phyloP scores from a whole-genome alignment of 1,284 basidiomycete species.

The Ceratobasidium sp. region DNA sequence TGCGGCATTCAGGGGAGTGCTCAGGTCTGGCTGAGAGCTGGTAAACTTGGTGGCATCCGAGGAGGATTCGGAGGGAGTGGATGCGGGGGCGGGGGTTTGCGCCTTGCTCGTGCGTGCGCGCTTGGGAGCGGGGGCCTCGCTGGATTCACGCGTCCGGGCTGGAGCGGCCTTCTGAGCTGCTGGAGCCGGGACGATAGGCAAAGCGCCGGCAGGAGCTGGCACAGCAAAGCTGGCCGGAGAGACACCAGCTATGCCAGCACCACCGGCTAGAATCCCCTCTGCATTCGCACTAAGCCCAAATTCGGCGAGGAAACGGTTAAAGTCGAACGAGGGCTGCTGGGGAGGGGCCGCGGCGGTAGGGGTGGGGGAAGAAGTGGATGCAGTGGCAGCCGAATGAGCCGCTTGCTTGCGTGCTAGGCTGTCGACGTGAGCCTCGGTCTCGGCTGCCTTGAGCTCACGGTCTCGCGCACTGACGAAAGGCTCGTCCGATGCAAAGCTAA shows the following conservation, averaged over 20 bases:
- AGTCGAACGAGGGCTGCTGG: conserved; percentile 35
- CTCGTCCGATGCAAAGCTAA: conserved; percentile 81
- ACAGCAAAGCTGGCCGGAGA: conserved; percentile 10
- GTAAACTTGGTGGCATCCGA: conserved; percentile 49
- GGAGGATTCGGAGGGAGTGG: conserved; percentile 47
- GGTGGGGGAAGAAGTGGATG: conserved; percentile 32
- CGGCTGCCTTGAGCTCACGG: conserved; percentile 49
- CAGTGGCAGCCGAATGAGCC: conserved; percentile 1
- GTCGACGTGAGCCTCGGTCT: conserved; percentile 48
- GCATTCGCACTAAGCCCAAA: conserved; percentile 67
- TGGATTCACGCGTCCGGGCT: conserved; percentile 64
- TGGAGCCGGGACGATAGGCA: conserved; percentile 41
- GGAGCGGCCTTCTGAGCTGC: conserved; percentile 58
- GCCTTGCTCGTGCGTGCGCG: conserved; percentile 37
- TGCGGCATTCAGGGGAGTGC: conserved; percentile 56
- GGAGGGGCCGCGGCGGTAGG: neutral
- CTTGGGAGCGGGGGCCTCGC: conserved; percentile 49
- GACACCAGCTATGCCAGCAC: conserved; percentile 66
- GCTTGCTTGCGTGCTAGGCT: conserved; percentile 25
- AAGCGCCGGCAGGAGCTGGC: conserved; percentile 35
- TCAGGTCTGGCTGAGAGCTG: conserved; percentile 35
- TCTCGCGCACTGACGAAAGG: conserved; percentile 54
- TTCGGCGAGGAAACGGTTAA: conserved; percentile 54
- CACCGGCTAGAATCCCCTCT: conserved; percentile 46
- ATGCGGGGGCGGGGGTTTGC: conserved; percentile 47